Conservation (phyloP, 2,329 filamentous ascomycete species). For the Cordyceps cicadae region DNA sequence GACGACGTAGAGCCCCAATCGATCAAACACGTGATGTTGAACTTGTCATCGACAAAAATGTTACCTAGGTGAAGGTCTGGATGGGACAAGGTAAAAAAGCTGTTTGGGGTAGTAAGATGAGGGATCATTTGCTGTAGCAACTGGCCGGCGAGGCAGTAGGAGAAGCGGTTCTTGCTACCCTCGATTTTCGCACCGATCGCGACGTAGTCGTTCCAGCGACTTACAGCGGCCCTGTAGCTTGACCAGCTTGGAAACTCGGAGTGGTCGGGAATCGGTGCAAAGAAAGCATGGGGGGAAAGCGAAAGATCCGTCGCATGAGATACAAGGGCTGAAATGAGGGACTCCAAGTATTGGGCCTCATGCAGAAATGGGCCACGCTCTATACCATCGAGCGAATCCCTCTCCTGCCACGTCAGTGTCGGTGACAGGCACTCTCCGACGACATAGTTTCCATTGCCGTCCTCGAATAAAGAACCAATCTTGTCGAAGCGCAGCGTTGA, state of each 20-base stretch:
- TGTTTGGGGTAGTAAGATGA: slow-evolving; percentile 3
- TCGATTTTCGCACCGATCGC: slow-evolving; percentile 19
- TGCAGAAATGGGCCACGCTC: slow-evolving; percentile 21
- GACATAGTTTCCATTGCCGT: not conserved
- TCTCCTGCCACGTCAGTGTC: slow-evolving; percentile 17
- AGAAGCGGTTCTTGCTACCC: slow-evolving; percentile 18
- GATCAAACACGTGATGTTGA: slow-evolving; percentile 20
- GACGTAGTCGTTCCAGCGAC: slow-evolving; percentile 15
- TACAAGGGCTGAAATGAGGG: slow-evolving; percentile 19
- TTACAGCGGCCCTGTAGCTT: slow-evolving; percentile 14
- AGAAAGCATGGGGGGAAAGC: slow-evolving; percentile 20
- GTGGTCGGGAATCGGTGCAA: slow-evolving; percentile 21
- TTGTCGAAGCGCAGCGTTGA: slow-evolving; percentile 15
- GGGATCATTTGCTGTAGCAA: slow-evolving; percentile 21
- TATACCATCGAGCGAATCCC: slow-evolving; percentile 18
- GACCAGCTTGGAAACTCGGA: slow-evolving; percentile 16
- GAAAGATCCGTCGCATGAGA: slow-evolving; percentile 19
- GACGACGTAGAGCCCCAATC: slow-evolving; percentile 17
- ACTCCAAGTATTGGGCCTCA: slow-evolving; percentile 19
- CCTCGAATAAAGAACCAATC: slow-evolving; percentile 19
- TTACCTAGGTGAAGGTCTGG: slow-evolving; percentile 20
- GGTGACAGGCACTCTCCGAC: slow-evolving; percentile 19
- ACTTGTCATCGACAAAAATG: slow-evolving; percentile 19
- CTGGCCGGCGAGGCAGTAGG: slow-evolving; percentile 11
- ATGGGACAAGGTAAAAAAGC: slow-evolving; percentile 15